phyloP scores from a whole-genome alignment of 1,139 yeast genomes.

The Candida neerlandica region DNA sequence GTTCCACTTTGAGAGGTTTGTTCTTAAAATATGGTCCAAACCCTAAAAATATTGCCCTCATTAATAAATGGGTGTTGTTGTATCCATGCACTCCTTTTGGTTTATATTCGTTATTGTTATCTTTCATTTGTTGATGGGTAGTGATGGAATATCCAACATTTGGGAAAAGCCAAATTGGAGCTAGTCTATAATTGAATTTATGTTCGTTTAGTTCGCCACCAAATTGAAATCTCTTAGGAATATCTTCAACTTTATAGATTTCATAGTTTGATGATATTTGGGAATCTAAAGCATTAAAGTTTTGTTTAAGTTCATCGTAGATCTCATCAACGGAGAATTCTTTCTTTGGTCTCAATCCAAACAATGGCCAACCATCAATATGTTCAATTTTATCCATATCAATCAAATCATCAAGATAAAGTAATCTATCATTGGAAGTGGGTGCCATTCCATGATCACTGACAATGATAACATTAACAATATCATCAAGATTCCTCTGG shows the following conservation, averaged over 20 bases:
- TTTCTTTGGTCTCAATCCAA: conserved; percentile 65
- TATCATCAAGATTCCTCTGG: conserved; percentile 56
- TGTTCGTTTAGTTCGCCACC: conserved; percentile 51
- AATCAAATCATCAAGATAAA: conserved; percentile 70
- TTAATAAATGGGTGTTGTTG: conserved; percentile 70
- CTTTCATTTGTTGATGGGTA: conserved; percentile 58
- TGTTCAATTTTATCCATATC: conserved; percentile 58
- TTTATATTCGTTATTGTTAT: conserved; percentile 49
- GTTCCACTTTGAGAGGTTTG: conserved; percentile 44
- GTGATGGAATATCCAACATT: conserved; percentile 79
- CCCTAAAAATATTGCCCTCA: conserved; percentile 83
- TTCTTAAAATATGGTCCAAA: conserved; percentile 73
- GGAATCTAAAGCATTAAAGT: conserved; percentile 25
- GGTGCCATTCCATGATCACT: conserved; percentile 97
- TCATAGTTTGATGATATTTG: conserved; percentile 27
- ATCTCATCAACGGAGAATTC: conserved; percentile 27
- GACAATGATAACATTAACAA: conserved; percentile 74
- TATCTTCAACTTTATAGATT: conserved; percentile 56
- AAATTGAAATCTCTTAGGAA: conserved; percentile 68
- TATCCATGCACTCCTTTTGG: conserved; percentile 88
- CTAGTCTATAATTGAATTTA: conserved; percentile 60
- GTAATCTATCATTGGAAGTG: conserved; percentile 64
- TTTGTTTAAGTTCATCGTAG: conserved; percentile 21
- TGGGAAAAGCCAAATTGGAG: conserved; percentile 86
- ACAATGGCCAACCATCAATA: conserved; percentile 88